These are phyloP conservation scores for Lathyrus sativus DNA, from an alignment of 306 rosid species.

Conservation along the genomic window DNA sequence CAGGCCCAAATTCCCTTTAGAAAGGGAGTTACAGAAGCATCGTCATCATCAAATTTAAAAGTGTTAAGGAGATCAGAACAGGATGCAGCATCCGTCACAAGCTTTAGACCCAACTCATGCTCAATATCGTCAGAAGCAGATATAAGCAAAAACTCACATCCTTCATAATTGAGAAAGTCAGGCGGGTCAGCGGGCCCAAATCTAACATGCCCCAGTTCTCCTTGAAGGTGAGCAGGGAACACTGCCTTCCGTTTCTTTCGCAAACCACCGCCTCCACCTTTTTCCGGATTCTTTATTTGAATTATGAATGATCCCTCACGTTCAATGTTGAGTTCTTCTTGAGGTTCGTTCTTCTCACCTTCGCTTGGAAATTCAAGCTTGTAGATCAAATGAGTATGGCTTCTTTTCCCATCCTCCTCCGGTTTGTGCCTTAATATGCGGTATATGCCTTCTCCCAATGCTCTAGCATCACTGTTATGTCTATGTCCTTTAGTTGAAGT, in stretches of 20 bases:
- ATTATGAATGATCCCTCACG: constrained; percentile 55
- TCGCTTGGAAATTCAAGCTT: constrained; percentile 53
- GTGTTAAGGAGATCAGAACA: constrained; percentile 58
- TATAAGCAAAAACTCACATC: constrained; percentile 68
- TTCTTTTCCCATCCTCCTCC: constrained; percentile 29
- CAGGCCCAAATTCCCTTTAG: constrained; percentile 60
- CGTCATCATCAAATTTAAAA: constrained; percentile 46
- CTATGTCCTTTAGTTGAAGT: constrained; percentile 51
- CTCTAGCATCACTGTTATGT: constrained; percentile 45
- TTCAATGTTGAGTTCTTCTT: constrained; percentile 53
- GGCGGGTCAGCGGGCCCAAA: constrained; percentile 52
- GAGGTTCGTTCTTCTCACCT: constrained; percentile 47
- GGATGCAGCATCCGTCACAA: constrained; percentile 27
- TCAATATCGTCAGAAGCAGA: constrained; percentile 56
- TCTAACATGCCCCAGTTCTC: constrained; percentile 39
- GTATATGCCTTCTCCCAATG: constrained; percentile 63
- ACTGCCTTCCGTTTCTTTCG: constrained; percentile 52
- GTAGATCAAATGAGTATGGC: constrained; percentile 59
- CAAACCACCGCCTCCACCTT: constrained; percentile 28
- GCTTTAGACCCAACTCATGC: constrained; percentile 59
- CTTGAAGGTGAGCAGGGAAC: constrained; percentile 65
- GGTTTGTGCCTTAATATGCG: constrained; percentile 49
- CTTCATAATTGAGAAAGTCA: constrained; percentile 59
- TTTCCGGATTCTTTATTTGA: constrained; percentile 62
- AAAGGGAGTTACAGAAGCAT: constrained; percentile 44